Evolutionary conservation across 805 yeast genomes (phyloP).

Genomic region (Wickerhamomyces kurtzmanii): DNA sequence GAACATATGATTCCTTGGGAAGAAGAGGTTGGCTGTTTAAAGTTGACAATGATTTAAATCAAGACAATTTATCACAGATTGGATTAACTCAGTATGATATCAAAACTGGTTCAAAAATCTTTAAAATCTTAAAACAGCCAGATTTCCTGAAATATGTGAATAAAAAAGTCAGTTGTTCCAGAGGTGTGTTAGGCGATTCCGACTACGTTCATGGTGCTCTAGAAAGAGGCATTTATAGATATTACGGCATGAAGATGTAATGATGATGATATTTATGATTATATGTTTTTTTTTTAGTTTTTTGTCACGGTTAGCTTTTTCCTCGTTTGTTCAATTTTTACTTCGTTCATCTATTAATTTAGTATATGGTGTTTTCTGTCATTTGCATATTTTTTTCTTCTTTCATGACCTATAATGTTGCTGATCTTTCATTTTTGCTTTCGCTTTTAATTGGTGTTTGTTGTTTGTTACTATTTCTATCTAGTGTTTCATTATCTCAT

Average conservation of each 20-base stretch:
- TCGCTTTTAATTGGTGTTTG: too few species aligned
- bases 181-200: slow-evolving; percentile 24
- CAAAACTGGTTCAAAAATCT: slow-evolving; percentile 51
- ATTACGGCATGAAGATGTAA: slow-evolving; percentile 28
- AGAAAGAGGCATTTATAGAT: slow-evolving; percentile 35
- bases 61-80: slow-evolving; percentile 20
- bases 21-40: slow-evolving; percentile 76
- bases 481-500: too few species aligned
- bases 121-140: slow-evolving; percentile 26
- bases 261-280: too few species aligned
- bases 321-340: too few species aligned
- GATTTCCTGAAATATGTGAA: slow-evolving; percentile 28
- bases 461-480: too few species aligned
- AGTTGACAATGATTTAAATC: slow-evolving; percentile 22
- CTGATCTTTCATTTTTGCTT: too few species aligned
- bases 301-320: too few species aligned
- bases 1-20: slow-evolving; percentile 35
- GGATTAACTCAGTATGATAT: slow-evolving; percentile 48
- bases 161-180: slow-evolving; percentile 23
- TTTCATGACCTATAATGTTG: too few species aligned
- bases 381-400: too few species aligned
- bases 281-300: too few species aligned
- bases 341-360: too few species aligned
- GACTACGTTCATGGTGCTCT: slow-evolving; percentile 29
- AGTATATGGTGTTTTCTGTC: too few species aligned